Base-by-base conservation (phyloP, 208 protist genomes). In the Crithidia sp. region DNA sequence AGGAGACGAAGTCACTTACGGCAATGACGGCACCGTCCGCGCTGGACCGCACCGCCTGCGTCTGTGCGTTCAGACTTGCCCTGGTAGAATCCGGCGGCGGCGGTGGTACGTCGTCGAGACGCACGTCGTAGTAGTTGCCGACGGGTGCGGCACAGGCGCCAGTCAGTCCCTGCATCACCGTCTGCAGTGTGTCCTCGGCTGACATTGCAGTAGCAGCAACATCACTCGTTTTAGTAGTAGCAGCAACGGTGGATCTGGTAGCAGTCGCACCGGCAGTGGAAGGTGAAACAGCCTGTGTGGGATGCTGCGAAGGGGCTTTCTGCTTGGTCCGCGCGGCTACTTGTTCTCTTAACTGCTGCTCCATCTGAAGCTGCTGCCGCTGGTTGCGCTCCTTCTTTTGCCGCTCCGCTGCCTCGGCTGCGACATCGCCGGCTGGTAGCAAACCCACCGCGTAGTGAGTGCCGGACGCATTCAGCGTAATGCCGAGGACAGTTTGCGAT, bases 51-150 rank as follows among this genome's bases (percentile, higher is more conserved):
- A 28, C 28, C 28, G 28, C 28, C 28, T 28, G 28, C 28, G 28
- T 28, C 28, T 28, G 28, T 28, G 28, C 28, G 28, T 28, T 28
- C 28, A 28, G 28, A 28, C 28, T 28, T 28, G 28, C 28, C 28
- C 28, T 28, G 28, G 28, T 28, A 28, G 28, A 91, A 75, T 93
- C 89, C 5, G 78, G 63, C 44, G 93, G 90, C n/a, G 93, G 83
- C 39, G 83, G 81, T 5, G 93, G 93, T 14, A 88, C 71, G 0
- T 77, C 53, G n/a, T 14, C 44, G 19, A 95, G 81, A 6, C 74
- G 77, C 12, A 94, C 93, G 64, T 95, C 90, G 60, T 90, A 97
- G 79, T 87, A 97, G 67, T 28, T 28, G 28, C 28, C 28, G 28
- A 28, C 28, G 28, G 28, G 28, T 28, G 28, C 28, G 28, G 28